Conservation (phyloP, 2,329 filamentous ascomycete genomes). For the Trichoderma koningiopsis region DNA sequence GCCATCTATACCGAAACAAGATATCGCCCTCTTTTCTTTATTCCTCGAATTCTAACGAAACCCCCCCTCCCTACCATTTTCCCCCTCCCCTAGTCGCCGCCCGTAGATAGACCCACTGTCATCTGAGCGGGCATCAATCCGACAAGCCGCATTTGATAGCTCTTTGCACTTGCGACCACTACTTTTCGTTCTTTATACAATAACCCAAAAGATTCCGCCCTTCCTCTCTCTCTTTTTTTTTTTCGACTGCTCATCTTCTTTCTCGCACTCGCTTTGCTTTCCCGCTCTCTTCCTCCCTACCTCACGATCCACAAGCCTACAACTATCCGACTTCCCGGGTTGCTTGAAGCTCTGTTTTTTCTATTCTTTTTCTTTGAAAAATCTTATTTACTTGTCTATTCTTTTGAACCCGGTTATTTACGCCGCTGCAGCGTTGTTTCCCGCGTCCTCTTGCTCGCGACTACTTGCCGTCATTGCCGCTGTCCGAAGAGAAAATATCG, state of each 20-base stretch:
- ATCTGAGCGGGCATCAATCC: conserved; percentile 16
- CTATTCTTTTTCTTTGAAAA: neutral
- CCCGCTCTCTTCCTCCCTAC: neutral
- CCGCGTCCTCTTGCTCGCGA: neutral
- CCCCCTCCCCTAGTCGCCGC: conserved; percentile 18
- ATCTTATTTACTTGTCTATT: no score
- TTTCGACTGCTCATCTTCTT: neutral
- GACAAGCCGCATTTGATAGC: conserved; percentile 10
- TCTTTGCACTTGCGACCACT: neutral
- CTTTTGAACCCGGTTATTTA: neutral
- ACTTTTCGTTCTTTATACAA: neutral
- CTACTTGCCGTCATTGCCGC: neutral
- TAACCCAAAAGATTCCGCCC: conserved; percentile 10
- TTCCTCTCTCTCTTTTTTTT: neutral
- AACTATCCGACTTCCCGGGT: neutral
- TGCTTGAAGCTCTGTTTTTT: neutral
- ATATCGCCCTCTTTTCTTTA: neutral
- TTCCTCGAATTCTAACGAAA: neutral
- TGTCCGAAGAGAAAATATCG: neutral
- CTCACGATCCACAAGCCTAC: neutral
- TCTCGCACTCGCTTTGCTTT: neutral
- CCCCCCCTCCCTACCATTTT: neutral
- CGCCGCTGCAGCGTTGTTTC: no score
- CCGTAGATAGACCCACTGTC: conserved; percentile 22
- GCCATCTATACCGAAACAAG: neutral